These are phyloP conservation scores for Speleostelium caveatum DNA, from an alignment of 78 protist genomes.

Conservation along the genomic window DNA sequence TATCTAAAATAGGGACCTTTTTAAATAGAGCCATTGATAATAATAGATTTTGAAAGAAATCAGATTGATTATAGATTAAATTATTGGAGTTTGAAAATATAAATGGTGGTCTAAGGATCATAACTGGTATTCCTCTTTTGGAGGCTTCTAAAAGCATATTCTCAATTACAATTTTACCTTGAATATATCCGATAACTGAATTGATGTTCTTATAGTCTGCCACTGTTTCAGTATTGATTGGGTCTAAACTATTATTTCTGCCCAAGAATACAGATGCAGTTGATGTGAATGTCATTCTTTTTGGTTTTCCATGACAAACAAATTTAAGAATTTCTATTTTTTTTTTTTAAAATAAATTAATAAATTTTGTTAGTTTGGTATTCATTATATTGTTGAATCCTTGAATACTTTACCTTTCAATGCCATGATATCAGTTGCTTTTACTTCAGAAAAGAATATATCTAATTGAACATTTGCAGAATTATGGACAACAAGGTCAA, in stretches of 20 bases:
- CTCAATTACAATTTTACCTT: slow-evolving; percentile 38
- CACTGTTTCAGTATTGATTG: neutral
- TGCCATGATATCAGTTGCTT: neutral
- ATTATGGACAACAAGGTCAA: slow-evolving; percentile 10
- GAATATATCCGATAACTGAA: slow-evolving; percentile 41
- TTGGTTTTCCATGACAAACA: neutral
- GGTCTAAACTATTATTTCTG: neutral
- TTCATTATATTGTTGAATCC: too few species aligned
- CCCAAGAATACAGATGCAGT: slow-evolving; percentile 13
- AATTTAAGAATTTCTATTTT: slow-evolving; percentile 12
- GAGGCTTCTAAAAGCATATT: neutral
- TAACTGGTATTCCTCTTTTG: slow-evolving; percentile 30
- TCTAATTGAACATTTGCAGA: slow-evolving; percentile 26
- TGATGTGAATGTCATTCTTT: slow-evolving; percentile 4
- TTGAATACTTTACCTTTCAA: too few species aligned
- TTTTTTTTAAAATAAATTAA: too few species aligned
- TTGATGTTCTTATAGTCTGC: slow-evolving; percentile 4
- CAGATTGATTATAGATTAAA: too few species aligned
- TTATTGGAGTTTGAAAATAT: too few species aligned
- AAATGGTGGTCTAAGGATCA: slow-evolving; percentile 13
- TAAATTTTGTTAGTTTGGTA: too few species aligned
- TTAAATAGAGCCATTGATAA: too few species aligned
- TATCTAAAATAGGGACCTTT: too few species aligned
- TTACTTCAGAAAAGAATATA: neutral
- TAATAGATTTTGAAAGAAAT: too few species aligned